A percentile compares a stretch with the other conserved stretches of the same genome.
These are phyloP conservation scores for Aphanocladium album DNA, from an alignment of 2,329 filamentous ascomycete genomes.

Conservation along the genomic window DNA sequence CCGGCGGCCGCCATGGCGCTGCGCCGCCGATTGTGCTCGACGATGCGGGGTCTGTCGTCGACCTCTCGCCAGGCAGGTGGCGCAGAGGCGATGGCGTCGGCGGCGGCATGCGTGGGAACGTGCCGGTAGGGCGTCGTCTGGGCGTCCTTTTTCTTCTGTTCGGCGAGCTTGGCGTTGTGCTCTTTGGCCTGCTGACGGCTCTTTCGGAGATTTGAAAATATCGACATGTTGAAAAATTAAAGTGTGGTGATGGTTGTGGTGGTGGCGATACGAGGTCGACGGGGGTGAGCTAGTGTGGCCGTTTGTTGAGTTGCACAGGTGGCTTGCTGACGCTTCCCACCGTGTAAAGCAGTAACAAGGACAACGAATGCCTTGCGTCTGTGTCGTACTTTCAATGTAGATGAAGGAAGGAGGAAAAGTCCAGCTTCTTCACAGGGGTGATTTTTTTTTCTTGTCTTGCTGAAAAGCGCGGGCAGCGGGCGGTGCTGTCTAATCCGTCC, in stretches of 20 bases:
- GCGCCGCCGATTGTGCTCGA: slow-evolving; percentile 46
- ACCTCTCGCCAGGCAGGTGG: slow-evolving; percentile 45
- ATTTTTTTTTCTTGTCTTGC: neutral
- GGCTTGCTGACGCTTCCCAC: slow-evolving; percentile 1
- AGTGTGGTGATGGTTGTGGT: neutral
- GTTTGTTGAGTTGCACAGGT: neutral
- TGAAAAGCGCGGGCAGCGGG: neutral
- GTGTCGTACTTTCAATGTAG: neutral
- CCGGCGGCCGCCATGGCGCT: slow-evolving; percentile 42
- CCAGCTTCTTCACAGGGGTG: neutral
- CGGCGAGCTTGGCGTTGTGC: slow-evolving; percentile 42
- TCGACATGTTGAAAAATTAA: slow-evolving; percentile 40
- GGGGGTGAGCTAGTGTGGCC: neutral
- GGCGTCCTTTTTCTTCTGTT: slow-evolving; percentile 40
- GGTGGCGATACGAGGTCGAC: neutral
- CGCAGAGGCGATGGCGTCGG: slow-evolving; percentile 51
- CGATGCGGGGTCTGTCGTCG: slow-evolving; percentile 42
- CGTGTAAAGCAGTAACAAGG: neutral
- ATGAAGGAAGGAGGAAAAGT: neutral
- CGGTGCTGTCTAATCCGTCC: neutral
- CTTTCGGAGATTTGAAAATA: slow-evolving; percentile 50
- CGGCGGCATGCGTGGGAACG: slow-evolving; percentile 56
- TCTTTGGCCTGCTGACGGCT: slow-evolving; percentile 53
- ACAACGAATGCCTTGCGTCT: neutral
- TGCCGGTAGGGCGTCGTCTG: slow-evolving; percentile 49